These are phyloP conservation scores for Scolecobasidium constrictum DNA, from an alignment of 2,329 filamentous ascomycete genomes.

Conservation along the genomic window DNA sequence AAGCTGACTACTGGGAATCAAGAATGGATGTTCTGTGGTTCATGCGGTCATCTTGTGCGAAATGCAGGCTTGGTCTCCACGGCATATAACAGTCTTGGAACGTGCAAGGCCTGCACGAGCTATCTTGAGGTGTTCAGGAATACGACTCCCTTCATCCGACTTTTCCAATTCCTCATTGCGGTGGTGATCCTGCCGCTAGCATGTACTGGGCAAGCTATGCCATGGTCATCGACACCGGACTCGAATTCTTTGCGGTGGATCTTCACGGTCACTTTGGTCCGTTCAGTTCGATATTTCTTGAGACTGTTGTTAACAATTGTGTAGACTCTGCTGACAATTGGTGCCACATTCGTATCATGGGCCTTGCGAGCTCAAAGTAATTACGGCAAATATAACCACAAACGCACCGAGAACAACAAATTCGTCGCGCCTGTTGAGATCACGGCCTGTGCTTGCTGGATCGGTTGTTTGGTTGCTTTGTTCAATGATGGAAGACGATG, in stretches of 20 bases:
- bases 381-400: neutral
- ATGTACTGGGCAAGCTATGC: neutral
- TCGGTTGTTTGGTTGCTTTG: neutral
- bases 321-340: neutral
- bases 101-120: no score
- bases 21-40: neutral
- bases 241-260: conserved; percentile 3
- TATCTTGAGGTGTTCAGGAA: no score
- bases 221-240: neutral
- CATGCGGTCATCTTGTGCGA: neutral
- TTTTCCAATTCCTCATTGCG: neutral
- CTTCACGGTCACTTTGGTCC: neutral
- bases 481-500: neutral
- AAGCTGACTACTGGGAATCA: neutral
- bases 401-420: neutral
- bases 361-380: conserved; percentile 1
- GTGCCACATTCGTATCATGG: neutral
- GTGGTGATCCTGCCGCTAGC: neutral
- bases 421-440: conserved; percentile 3
- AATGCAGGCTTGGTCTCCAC: no score
- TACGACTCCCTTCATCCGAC: neutral
- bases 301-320: neutral
- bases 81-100: no score
- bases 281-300: neutral
- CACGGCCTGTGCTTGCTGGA: neutral